Evolutionary conservation across 2,329 filamentous ascomycete species (phyloP).

Genomic region (Penicillium olsonii): DNA sequence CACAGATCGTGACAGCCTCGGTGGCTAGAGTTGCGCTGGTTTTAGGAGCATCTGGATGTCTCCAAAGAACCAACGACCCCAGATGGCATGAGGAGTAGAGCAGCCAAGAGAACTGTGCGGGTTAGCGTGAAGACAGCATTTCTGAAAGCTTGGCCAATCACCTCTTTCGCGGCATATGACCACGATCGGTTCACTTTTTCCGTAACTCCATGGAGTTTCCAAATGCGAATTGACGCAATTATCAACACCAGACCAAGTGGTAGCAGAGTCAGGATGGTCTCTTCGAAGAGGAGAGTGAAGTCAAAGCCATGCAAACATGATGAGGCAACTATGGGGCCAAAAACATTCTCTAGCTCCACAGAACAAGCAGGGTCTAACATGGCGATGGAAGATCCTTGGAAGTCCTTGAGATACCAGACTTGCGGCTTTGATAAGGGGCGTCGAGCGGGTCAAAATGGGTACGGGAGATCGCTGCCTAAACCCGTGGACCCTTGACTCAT

Average conservation of each 20-base stretch:
- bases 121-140: background rate
- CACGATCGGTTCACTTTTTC: conserved; percentile 24
- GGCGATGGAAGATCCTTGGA: too few species aligned
- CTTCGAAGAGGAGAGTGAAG: conserved; percentile 35
- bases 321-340: conserved; percentile 27
- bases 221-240: conserved; percentile 1
- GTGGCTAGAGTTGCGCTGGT: conserved; percentile 17
- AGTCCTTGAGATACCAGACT: too few species aligned
- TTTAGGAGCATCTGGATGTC: conserved; percentile 9
- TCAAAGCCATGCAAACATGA: conserved; percentile 31
- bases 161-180: conserved; percentile 19
- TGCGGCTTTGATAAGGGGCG: too few species aligned
- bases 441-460: too few species aligned
- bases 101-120: conserved; percentile 7
- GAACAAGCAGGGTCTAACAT: conserved; percentile 16
- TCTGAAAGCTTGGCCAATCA: background rate
- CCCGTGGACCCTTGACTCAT: background rate
- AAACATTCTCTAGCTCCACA: conserved; percentile 23
- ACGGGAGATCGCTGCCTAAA: background rate
- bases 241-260: conserved; percentile 5
- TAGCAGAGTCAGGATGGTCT: conserved; percentile 27
- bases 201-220: conserved; percentile 5
- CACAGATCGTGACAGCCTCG: conserved; percentile 2
- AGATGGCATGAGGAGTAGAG: conserved; percentile 17
- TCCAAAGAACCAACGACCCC: conserved; percentile 13